These are phyloP conservation scores for Phyllosticta citriasiana DNA, from an alignment of 2,329 filamentous ascomycete genomes.

Conservation along the genomic window DNA sequence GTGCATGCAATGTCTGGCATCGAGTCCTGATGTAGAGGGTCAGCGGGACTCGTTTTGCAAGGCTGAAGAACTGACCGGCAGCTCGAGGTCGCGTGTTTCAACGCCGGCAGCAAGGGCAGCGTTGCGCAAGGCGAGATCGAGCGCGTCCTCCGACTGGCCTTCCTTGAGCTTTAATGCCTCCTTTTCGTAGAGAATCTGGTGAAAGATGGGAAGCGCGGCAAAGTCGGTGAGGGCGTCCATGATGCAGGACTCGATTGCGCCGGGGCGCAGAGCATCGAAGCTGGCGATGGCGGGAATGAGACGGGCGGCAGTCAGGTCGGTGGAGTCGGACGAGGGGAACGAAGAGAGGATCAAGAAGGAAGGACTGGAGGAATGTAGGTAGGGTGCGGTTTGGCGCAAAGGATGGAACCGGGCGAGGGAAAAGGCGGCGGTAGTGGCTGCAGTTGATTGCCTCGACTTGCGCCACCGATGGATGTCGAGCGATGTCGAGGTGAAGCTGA, in stretches of 20 bases:
- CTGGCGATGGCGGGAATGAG: not conserved
- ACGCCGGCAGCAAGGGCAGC: slow-evolving; percentile 2
- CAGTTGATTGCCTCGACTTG: not conserved
- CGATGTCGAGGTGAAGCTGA: not conserved
- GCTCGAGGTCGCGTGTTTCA: slow-evolving; percentile 1
- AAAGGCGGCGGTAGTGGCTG: not conserved
- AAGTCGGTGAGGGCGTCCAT: slow-evolving; percentile 10
- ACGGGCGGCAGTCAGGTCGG: not conserved
- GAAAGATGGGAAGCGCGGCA: slow-evolving; percentile 7
- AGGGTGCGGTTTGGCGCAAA: not conserved
- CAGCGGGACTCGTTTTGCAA: not conserved
- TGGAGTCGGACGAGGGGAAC: not conserved
- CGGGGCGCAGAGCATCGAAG: slow-evolving; percentile 5
- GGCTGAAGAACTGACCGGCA: slow-evolving; percentile 2
- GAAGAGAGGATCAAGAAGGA: not conserved
- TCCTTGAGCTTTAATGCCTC: slow-evolving; percentile 10
- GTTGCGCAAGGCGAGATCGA: slow-evolving; percentile 5
- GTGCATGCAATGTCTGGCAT: not conserved
- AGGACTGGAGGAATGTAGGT: not conserved
- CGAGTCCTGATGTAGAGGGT: slow-evolving; percentile 1
- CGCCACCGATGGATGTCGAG: not conserved
- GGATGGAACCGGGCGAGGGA: not conserved
- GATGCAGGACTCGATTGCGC: slow-evolving; percentile 1
- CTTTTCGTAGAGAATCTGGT: slow-evolving; percentile 5
- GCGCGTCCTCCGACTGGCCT: slow-evolving; percentile 10